phyloP scores from a whole-genome alignment of 2,329 filamentous ascomycete genomes.

The Tolypocladium guangdongense region DNA sequence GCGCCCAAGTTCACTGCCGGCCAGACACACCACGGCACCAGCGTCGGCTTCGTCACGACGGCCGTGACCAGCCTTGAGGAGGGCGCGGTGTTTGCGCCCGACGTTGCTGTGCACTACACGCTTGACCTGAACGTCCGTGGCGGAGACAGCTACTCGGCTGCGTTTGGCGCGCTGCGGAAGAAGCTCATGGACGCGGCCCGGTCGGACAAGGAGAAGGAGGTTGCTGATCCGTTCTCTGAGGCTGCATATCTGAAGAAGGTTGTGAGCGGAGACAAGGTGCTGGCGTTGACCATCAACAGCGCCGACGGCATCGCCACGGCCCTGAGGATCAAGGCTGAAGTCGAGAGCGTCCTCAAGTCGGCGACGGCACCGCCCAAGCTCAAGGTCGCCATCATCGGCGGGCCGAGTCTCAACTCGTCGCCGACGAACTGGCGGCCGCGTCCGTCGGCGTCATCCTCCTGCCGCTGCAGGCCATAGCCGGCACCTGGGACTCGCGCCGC shows the following conservation, averaged over 20 bases:
- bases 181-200: constrained; percentile 43
- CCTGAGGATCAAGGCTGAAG: constrained; percentile 44
- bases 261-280: constrained; percentile 38
- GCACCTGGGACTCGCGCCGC: constrained; percentile 50
- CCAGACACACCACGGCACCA: constrained; percentile 42
- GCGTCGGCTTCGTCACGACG: constrained; percentile 45
- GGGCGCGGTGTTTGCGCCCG: constrained; percentile 40
- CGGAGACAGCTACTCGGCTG: constrained; percentile 42
- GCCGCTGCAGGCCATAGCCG: constrained; percentile 44
- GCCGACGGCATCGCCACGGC: constrained; percentile 51
- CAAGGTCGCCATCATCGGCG: constrained; percentile 48
- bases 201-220: constrained; percentile 21
- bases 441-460: constrained; percentile 48
- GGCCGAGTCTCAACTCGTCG: constrained; percentile 52
- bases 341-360: constrained; percentile 32
- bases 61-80: constrained; percentile 33
- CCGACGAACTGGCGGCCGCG: constrained; percentile 44
- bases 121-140: constrained; percentile 28
- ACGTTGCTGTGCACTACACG: constrained; percentile 48
- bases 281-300: constrained; percentile 49
- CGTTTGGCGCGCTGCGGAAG: constrained; percentile 37
- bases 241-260: constrained; percentile 41
- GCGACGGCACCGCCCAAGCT: constrained; percentile 20
- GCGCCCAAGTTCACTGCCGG: constrained; percentile 35
- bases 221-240: constrained; percentile 33